phyloP scores from a whole-genome alignment of 108 stramenopile species.

The Skeletonema menzelii region DNA sequence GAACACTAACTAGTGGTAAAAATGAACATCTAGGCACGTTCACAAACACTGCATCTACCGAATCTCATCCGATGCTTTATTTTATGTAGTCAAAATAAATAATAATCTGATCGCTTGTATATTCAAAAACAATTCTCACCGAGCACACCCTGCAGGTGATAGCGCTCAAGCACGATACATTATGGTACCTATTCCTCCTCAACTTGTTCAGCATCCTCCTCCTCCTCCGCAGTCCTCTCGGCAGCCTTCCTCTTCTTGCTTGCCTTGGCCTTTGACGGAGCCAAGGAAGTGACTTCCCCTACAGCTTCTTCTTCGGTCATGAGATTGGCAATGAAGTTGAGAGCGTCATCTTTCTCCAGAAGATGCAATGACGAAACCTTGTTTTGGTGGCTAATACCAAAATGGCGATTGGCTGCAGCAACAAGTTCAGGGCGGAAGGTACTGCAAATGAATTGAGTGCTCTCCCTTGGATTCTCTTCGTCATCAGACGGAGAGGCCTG shows the following conservation, averaged over 20 bases:
- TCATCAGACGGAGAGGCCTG: constrained; percentile 90
- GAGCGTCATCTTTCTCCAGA: constrained; percentile 81
- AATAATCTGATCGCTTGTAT: not conserved
- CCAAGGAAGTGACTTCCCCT: constrained; percentile 66
- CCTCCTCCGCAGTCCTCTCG: constrained; percentile 19
- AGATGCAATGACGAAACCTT: constrained; percentile 84
- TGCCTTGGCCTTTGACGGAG: constrained; percentile 49
- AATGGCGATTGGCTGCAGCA: constrained; percentile 82
- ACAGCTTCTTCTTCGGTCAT: constrained; percentile 88
- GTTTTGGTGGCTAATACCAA: constrained; percentile 89
- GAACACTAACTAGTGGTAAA: not conserved
- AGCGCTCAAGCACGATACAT: not conserved
- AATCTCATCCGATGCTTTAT: not conserved
- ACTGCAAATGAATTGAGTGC: constrained; percentile 98
- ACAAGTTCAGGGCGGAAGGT: constrained; percentile 99
- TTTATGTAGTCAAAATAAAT: constrained; percentile 3
- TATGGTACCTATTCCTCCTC: not conserved
- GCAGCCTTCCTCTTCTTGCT: constrained; percentile 42
- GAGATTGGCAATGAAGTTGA: constrained; percentile 88
- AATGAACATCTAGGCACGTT: too few species aligned
- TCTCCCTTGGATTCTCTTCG: constrained; percentile 51
- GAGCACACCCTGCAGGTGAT: not conserved
- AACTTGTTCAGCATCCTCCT: too few species aligned
- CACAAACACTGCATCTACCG: not conserved
- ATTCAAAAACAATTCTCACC: not conserved